Percentiles rank a stretch among this genome's conserved stretches.
phyloP scores from a whole-genome alignment of 2,329 filamentous ascomycete genomes.

The Ceratocystis colombiana region DNA sequence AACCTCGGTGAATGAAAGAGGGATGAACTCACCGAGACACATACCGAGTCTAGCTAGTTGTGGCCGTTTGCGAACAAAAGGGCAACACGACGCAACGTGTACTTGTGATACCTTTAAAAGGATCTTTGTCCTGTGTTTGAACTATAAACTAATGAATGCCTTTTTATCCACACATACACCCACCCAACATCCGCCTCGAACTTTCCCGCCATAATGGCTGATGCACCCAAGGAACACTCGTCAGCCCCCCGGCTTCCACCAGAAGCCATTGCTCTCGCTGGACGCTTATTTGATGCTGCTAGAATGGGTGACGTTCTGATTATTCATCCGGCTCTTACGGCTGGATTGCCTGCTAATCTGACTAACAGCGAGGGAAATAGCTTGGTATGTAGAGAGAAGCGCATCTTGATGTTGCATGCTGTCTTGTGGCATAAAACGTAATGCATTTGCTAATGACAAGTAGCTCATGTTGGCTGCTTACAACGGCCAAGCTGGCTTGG shows the following conservation, averaged over 20 bases:
- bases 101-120: no score
- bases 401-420: neutral
- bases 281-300: conserved; percentile 57
- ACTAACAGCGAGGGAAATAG: conserved; percentile 65
- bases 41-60: neutral
- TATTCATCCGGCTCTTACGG: conserved; percentile 53
- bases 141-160: no score
- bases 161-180: neutral
- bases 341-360: conserved; percentile 57
- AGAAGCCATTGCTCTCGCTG: conserved; percentile 55
- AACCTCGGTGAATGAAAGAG: neutral
- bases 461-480: conserved; percentile 65
- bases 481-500: conserved; percentile 53
- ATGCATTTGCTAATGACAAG: neutral
- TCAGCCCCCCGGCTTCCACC: conserved; percentile 40
- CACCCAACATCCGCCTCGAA: neutral
- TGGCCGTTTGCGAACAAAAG: neutral
- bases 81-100: neutral
- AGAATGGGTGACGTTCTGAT: conserved; percentile 47
- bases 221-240: neutral
- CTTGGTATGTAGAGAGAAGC: conserved; percentile 38
- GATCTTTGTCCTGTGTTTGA: no score
- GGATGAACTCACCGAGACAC: neutral
- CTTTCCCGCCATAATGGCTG: conserved; percentile 3
- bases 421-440: neutral